phyloP scores from a whole-genome alignment of 2,329 filamentous ascomycete genomes.

The Pyrenophora teres region DNA sequence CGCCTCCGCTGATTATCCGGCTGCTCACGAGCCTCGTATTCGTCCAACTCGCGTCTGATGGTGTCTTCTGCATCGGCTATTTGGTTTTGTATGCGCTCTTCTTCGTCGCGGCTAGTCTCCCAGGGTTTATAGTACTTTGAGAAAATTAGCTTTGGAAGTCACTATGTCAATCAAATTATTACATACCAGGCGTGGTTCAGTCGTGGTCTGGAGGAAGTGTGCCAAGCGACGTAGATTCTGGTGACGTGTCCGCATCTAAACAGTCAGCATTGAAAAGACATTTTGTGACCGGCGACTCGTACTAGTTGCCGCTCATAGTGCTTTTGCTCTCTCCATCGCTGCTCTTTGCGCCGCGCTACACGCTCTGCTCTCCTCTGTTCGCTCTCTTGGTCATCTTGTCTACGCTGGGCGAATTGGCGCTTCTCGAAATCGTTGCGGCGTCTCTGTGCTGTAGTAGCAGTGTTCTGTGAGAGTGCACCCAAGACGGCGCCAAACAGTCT shows the following conservation, averaged over 20 bases:
- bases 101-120: conserved; percentile 71
- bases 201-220: conserved; percentile 71
- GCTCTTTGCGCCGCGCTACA: conserved; percentile 63
- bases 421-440: conserved; percentile 80
- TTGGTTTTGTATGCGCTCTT: conserved; percentile 72
- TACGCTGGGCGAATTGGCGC: conserved; percentile 76
- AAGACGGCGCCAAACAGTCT: conserved; percentile 84
- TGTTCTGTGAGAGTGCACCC: conserved; percentile 76
- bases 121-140: conserved; percentile 83
- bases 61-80: conserved; percentile 65
- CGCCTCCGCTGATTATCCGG: conserved; percentile 31
- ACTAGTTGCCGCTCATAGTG: conserved; percentile 78
- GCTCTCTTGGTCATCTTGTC: conserved; percentile 73
- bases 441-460: conserved; percentile 63
- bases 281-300: conserved; percentile 39
- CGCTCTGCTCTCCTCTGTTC: conserved; percentile 69
- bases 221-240: conserved; percentile 72
- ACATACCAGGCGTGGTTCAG: conserved; percentile 75
- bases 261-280: conserved; percentile 20
- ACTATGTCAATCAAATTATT: background rate
- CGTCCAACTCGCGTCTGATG: conserved; percentile 67
- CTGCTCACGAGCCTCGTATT: conserved; percentile 59
- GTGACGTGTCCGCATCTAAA: conserved; percentile 76
- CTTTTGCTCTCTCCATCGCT: conserved; percentile 71
- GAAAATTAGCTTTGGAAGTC: conserved; percentile 22